Base-by-base conservation (phyloP, 495 filamentous ascomycete genomes). In the Tuber microsphaerosporum region DNA sequence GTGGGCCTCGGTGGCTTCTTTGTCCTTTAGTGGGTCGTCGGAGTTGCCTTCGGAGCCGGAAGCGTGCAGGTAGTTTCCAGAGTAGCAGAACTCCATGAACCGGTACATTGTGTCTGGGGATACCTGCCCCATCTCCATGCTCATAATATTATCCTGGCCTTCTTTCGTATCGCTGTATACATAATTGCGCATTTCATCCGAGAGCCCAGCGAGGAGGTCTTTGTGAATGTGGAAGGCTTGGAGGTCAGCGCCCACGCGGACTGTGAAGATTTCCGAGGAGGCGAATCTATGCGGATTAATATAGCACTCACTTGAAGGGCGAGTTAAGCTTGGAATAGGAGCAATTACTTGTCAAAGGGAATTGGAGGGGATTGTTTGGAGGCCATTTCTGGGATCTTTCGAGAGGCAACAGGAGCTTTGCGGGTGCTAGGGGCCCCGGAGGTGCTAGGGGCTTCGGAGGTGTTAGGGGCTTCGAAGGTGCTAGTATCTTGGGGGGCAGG, bases 121-220 rank as follows among this genome's bases (percentile, higher is more conserved):
- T 31, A 80, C 26, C 34, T 80, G 41, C 41, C 22, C 10, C 77
- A 79, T 70, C 10, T 43, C 51, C 77, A 77, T 71, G 8, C 20
- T 68, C 34, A 37, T 37, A 16, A 42, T 72, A 42, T 71, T 72
- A 42, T 71, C 77, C 2, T 19, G 45, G 0, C 75, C 77, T 37
- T 77, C 77, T 37, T 69, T 79, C 77, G 77, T 77, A 10, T 42
- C 71, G 69, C 77, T 79, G 69, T 74, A 76, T 31, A 79, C 56
- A 37, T 77, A 75, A 1, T 69, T 44, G 39, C 48, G 70, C 19
- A 79, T 69, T 37, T 77, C 77, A 7, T 22, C 19, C 8, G 77
- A 79, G 41, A 79, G 39, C 39, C 37, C 34, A 12, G 45, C 46
- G 42, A 79, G 75, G 42, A 79, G 77, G 16, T 74, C 37, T 68